A percentile compares a stretch with the other conserved stretches of the same genome.
phyloP scores from a whole-genome alignment of 495 filamentous ascomycete species.

The Pseudoneurospora amorphoporcata region DNA sequence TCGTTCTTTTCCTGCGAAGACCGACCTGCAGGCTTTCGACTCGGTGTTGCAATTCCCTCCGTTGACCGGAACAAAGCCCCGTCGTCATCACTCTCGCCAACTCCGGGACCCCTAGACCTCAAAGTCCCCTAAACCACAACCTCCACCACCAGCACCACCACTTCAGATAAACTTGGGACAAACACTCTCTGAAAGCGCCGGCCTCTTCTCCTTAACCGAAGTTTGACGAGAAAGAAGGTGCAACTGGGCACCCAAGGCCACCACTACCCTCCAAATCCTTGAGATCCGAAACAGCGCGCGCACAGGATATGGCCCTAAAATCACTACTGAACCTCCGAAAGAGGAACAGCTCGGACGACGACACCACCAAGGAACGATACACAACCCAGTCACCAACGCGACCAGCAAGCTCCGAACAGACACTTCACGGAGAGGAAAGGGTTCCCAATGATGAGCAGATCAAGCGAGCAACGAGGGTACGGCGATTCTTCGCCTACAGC shows the following conservation, averaged over 20 bases:
- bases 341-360: neutral
- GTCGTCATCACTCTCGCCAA: neutral
- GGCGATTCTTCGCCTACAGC: conserved; percentile 44
- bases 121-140: neutral
- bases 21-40: neutral
- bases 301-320: neutral
- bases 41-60: neutral
- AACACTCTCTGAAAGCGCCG: neutral
- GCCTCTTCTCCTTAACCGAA: neutral
- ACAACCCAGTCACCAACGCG: neutral
- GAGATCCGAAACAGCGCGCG: neutral
- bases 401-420: neutral
- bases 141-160: neutral
- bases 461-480: conserved; percentile 46
- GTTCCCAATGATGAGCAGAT: conserved; percentile 13
- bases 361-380: neutral
- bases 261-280: neutral
- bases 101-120: neutral
- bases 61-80: neutral
- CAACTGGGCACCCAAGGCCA: neutral
- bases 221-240: neutral
- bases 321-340: neutral
- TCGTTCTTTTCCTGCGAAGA: neutral
- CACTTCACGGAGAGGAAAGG: neutral
- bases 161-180: neutral